Base-by-base conservation (phyloP, 768 basidiomycete species). In the Tylopilus balloui region DNA sequence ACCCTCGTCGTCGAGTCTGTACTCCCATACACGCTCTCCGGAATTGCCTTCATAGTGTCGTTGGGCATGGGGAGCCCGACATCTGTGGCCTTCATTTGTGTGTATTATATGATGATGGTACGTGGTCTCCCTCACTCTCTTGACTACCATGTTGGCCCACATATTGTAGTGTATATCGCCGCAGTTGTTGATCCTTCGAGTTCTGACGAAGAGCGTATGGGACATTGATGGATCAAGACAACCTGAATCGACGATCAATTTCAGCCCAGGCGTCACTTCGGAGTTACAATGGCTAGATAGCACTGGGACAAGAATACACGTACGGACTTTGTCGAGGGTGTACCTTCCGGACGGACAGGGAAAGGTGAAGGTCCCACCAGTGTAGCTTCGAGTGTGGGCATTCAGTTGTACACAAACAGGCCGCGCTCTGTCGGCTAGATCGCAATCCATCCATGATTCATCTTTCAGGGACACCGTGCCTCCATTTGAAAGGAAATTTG, bases 111-210 rank as follows among this genome's bases (percentile, higher is more conserved):
- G 44, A 51, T 59, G 50, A 66, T 60, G 57, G 63, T 64, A 7
- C 14, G 50, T 48, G 3, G 9, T 37, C 11, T 32, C 17, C 11
- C 6, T 35, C 8, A 3, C 14, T 14, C 21, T n/a, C n/a, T 15
- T 11, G 29, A 10, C 15, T 15, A 13, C 3, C 15, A 1, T 19
- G 19, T 17, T 29, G 7, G 20, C 9, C 25, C 41, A 24, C 12
- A 15, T 31, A 24, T n/a, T 6, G 6, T 32, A 66, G 63, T 63
- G 59, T 31, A 61, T 66, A 47, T 61, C 64, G 14, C 62, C 62
- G 1, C 64, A 64, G 37, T 41, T 62, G 32, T 35, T 66, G 41
- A 60, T 66, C 34, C 50, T 66, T 13, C 53, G 59, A 29, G 62
- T 64, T 14, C 24, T 64, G 34, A 15, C 11, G 13, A 55, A 55